phyloP scores from a whole-genome alignment of 768 basidiomycete species.

The Mycena maculata region DNA sequence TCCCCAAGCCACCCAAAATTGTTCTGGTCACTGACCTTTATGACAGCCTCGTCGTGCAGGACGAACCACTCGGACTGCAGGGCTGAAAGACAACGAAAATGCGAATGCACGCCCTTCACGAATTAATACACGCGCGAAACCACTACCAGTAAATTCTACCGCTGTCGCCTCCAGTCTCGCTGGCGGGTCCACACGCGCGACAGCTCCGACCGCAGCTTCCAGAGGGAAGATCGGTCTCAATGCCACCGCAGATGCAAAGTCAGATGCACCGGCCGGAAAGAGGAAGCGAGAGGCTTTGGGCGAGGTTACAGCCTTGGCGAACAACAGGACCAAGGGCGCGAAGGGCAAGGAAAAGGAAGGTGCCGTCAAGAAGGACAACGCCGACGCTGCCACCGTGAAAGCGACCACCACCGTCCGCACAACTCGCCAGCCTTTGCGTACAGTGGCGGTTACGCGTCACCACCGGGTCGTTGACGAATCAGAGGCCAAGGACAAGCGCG shows the following conservation, averaged over 20 bases:
- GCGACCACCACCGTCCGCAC: conserved; percentile 56
- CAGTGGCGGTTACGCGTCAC: conserved; percentile 61
- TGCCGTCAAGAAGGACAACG: conserved; percentile 58
- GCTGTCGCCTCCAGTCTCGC: conserved; percentile 45
- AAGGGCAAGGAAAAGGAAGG: conserved; percentile 73
- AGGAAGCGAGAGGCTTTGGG: conserved; percentile 28
- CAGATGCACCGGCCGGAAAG: conserved; percentile 25
- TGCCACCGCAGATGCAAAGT: conserved; percentile 52
- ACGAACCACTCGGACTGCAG: conserved; percentile 62
- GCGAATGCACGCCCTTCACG: conserved; percentile 72
- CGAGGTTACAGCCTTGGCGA: conserved; percentile 51
- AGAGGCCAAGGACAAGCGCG: conserved; percentile 48
- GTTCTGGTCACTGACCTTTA: not conserved
- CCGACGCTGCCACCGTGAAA: conserved; percentile 75
- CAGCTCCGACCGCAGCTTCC: conserved; percentile 63
- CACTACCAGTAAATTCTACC: conserved; percentile 56
- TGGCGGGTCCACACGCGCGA: conserved; percentile 58
- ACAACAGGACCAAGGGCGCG: conserved; percentile 60
- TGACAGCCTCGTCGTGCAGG: conserved; percentile 63
- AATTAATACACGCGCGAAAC: conserved; percentile 70
- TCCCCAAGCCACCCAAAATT: not conserved
- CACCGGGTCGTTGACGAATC: conserved; percentile 38
- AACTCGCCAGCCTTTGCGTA: conserved; percentile 66
- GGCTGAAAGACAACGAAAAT: conserved; percentile 76
- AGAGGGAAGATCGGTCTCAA: conserved; percentile 58